Base-by-base conservation (phyloP, 2,329 filamentous ascomycete genomes). In the Eurotiales sp. region DNA sequence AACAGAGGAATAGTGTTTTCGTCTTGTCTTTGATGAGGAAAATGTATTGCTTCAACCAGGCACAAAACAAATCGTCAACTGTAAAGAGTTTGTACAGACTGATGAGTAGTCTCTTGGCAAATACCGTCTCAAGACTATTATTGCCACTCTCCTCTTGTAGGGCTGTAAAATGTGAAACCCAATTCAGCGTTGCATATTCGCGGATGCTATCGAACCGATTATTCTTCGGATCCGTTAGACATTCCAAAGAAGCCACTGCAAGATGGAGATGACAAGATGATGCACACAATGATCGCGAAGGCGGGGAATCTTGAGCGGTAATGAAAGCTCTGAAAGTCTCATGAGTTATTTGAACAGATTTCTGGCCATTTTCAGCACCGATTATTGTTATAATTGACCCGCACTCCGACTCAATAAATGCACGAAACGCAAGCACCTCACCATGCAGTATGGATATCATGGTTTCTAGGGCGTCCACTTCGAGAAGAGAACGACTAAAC, bases 381-480 rank as follows among this genome's bases (percentile, higher is more conserved):
- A 36, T 17, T 32, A 46, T 34, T 21, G 43, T 34, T 17, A 46
- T 14, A n/a, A 34, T 46, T 29, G 43, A 46, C 25, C 43, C 43
- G 8, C 43, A 46, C 3, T 46, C 29, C 7, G 29, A n/a, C 30
- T 34, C 27, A 22, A 46, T 34, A 46, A 46, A 46, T 29, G 32
- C 43, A 7, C 30, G 17, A 22, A 46, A 34, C 10, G 15, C 43
- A 23, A 32, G 21, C n/a, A 46, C 19, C 43, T 46, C 29, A 21
- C 25, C 29, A 34, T 46, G 43, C 7, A 46, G 2, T 3, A 46
- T 36, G 21, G 15, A 46, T 8, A 46, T 19, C 10, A 32, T 15
- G 8, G 17, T 15, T 32, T 46, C 10, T 10, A 46, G 29, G 15
- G 21, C 21, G 8, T 46, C 29, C 12, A 34, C 29, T 14, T 25